phyloP scores from a whole-genome alignment of 164 flowering plant genomes.

The Buxus sempervirens region DNA sequence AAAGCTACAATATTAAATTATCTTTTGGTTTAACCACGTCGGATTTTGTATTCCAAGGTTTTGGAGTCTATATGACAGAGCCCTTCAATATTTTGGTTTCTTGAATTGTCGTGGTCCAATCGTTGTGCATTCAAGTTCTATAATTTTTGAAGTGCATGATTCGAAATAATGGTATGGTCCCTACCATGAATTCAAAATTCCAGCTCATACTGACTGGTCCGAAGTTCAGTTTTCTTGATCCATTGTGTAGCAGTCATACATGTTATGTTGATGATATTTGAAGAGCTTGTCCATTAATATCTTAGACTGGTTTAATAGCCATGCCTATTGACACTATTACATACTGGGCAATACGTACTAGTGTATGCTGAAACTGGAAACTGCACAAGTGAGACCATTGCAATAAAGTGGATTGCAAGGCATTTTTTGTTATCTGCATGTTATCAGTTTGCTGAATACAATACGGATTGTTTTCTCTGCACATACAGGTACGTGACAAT shows the following conservation, averaged over 20 bases:
- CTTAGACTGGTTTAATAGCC: too few species aligned
- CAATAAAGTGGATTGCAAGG: neutral
- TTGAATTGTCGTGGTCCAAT: neutral
- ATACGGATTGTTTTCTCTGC: conserved; percentile 2
- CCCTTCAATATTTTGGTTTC: neutral
- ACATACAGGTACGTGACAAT: conserved; percentile 82
- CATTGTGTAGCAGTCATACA: too few species aligned
- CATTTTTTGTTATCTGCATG: neutral
- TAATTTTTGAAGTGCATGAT: neutral
- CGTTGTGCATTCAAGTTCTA: neutral
- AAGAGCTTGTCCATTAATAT: too few species aligned
- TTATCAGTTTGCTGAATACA: neutral
- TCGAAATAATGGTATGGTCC: too few species aligned
- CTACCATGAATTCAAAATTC: too few species aligned
- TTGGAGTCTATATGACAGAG: conserved; percentile 4
- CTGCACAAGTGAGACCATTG: neutral
- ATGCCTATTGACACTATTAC: too few species aligned
- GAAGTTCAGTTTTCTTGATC: too few species aligned
- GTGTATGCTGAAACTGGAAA: too few species aligned
- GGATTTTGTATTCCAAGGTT: neutral
- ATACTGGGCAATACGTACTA: too few species aligned
- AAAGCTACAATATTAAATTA: neutral
- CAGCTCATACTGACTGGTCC: too few species aligned
- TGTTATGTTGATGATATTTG: too few species aligned
- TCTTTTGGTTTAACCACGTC: neutral